These are phyloP conservation scores for Fusarium sp. DNA, from an alignment of 2,329 filamentous ascomycete species.

Conservation along the genomic window DNA sequence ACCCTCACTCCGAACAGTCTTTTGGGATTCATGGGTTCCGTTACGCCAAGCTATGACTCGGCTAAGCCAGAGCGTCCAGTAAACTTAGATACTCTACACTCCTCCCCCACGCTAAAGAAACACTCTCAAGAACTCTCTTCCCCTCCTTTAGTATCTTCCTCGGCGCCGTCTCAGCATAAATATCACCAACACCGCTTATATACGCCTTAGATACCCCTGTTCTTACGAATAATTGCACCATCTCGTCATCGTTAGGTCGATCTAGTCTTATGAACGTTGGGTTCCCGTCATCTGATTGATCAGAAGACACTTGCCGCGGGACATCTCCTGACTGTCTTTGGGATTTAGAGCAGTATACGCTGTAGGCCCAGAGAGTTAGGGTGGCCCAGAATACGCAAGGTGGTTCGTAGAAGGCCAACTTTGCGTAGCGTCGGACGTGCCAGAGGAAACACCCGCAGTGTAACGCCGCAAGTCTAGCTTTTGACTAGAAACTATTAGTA, in stretches of 20 bases:
- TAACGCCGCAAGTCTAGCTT: conserved; percentile 59
- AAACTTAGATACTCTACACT: conserved; percentile 20
- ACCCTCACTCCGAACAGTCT: too few species aligned
- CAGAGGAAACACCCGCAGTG: conserved; percentile 61
- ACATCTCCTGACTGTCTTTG: background rate
- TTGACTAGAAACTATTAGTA: conserved; percentile 49
- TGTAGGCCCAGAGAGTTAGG: conserved; percentile 57
- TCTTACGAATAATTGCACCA: conserved; percentile 68
- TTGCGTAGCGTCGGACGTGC: conserved; percentile 61
- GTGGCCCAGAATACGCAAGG: conserved; percentile 56
- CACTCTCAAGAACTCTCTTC: conserved; percentile 32
- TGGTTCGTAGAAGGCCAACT: conserved; percentile 57
- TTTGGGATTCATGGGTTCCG: too few species aligned
- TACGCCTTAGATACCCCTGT: conserved; percentile 64
- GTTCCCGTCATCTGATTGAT: conserved; percentile 4
- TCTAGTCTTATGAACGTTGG: conserved; percentile 66
- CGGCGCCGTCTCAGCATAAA: conserved; percentile 50
- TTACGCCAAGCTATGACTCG: too few species aligned
- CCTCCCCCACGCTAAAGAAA: conserved; percentile 38
- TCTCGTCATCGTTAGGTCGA: conserved; percentile 68
- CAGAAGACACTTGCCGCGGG: too few species aligned
- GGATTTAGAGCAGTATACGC: conserved; percentile 37
- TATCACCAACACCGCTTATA: conserved; percentile 66
- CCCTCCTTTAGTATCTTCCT: conserved; percentile 42
- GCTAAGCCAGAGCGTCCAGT: background rate